Base-by-base conservation (phyloP, 139 green algal species). In the Micromonas commoda region DNA sequence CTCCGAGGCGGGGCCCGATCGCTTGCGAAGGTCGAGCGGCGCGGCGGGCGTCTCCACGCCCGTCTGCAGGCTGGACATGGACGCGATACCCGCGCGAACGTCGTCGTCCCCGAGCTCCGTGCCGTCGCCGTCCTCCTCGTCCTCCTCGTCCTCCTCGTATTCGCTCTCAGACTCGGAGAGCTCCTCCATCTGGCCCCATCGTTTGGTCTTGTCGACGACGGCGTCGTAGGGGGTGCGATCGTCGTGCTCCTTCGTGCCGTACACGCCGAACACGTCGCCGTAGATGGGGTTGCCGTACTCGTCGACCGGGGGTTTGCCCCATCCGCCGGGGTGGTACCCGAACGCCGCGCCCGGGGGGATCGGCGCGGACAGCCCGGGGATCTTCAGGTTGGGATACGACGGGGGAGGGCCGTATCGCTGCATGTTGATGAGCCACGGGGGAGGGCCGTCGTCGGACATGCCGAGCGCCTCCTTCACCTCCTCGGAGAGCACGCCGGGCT, bases 231-330 rank as follows among this genome's bases (percentile, higher is more conserved):
- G 37, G 29, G 53, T 77, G 37, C 28, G 60, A 32, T 64, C 45
- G 9, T 57, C 68, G 37, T 29, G 52, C 35, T 38, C 20, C 37
- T 61, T 75, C 23, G 68, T 13, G 37, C 19, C 33, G 34, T 23
- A 38, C 23, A 38, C 32, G 16, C 89, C 92, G 85, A 98, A 99
- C 57, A 98, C 94, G 81, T 99, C 92, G 28, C 95, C 95, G 82
- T 99, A 99, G 37, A 99, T 77, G 19, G 94, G 92, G 64, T 89
- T 89, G 24, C 94, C 94, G 2, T 84, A 70, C 84, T 94, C 90
- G 73, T 98, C 91, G 34, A 98, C 95, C 2, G 95, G 95, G 0
- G 95, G 95, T 87, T 98, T 99, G 76, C 95, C 95, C 95, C 95
- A 99, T 21, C 92, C 93, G 33, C 94, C 92, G 1, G 87, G 80